Evolutionary conservation across 1,284 basidiomycete genomes (phyloP).

Genomic region (Bjerkandera adusta): DNA sequence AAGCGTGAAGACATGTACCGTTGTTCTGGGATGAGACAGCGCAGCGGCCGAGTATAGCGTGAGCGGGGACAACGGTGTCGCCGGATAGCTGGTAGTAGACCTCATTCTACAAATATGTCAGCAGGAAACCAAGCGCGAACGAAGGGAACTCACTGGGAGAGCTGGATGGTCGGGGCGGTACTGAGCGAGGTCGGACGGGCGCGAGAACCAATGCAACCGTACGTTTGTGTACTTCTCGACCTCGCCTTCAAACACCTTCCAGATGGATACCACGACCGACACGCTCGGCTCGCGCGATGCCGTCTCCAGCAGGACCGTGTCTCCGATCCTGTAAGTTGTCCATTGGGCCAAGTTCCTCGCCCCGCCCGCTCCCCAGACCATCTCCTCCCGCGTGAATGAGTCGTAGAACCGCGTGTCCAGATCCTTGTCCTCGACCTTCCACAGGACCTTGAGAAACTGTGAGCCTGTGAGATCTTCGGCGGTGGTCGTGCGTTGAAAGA

Average conservation of each 20-base stretch:
- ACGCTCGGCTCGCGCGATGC: constrained; percentile 48
- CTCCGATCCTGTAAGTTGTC: constrained; percentile 51
- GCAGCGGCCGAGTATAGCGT: constrained; percentile 51
- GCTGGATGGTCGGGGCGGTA: too few species aligned
- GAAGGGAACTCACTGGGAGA: too few species aligned
- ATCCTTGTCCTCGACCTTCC: not conserved
- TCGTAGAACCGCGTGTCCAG: not conserved
- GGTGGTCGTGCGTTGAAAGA: too few species aligned
- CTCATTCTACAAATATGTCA: constrained; percentile 54
- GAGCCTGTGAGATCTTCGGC: constrained; percentile 2
- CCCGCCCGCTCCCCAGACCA: constrained; percentile 5
- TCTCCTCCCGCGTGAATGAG: not conserved
- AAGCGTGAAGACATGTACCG: not conserved
- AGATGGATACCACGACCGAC: constrained; percentile 63
- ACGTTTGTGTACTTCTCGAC: constrained; percentile 41
- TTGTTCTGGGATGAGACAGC: too few species aligned
- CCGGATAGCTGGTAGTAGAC: constrained; percentile 63
- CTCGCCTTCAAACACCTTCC: constrained; percentile 42
- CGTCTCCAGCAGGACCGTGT: constrained; percentile 60
- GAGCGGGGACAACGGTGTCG: constrained; percentile 45
- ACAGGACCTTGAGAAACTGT: not conserved
- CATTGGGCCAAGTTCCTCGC: constrained; percentile 27
- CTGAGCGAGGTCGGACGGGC: constrained; percentile 53
- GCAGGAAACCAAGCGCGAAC: too few species aligned
- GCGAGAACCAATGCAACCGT: constrained; percentile 65